phyloP scores from a whole-genome alignment of 116 monocot species.

The Thalassia testudinum region DNA sequence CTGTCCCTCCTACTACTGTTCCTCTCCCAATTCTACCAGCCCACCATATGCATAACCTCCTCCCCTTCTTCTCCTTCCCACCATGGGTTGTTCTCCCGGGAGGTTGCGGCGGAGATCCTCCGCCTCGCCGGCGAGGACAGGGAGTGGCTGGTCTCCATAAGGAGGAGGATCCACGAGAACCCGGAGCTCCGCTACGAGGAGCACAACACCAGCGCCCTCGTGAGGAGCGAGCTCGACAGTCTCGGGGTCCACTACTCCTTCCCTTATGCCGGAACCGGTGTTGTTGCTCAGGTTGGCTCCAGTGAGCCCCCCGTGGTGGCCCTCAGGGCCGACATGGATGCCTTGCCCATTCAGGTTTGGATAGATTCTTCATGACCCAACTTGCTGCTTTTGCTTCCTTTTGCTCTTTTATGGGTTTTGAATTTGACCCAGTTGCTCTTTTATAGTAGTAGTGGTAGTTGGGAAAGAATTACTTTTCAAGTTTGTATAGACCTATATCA shows the following conservation, averaged over 20 bases:
- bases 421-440: no score
- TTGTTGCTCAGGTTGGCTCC: constrained; percentile 54
- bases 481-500: no score
- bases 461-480: no score
- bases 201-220: constrained; percentile 62
- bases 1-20: no score
- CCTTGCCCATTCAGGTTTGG: constrained; percentile 62
- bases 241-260: constrained; percentile 41
- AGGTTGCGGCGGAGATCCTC: constrained; percentile 25
- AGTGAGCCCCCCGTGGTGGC: constrained; percentile 55
- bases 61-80: background rate
- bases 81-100: background rate
- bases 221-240: constrained; percentile 58
- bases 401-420: no score
- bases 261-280: constrained; percentile 59
- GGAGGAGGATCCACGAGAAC: constrained; percentile 48
- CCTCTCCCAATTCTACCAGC: no score
- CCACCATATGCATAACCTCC: no score
- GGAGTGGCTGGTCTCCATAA: constrained; percentile 31
- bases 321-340: constrained; percentile 92
- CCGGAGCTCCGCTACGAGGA: constrained; percentile 84
- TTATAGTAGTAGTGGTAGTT: no score
- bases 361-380: no score
- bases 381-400: no score
- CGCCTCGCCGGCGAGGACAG: constrained; percentile 21